Evolutionary conservation across 2,329 filamentous ascomycete species (phyloP).

Genomic region (Ophiostoma triangulosporum): DNA sequence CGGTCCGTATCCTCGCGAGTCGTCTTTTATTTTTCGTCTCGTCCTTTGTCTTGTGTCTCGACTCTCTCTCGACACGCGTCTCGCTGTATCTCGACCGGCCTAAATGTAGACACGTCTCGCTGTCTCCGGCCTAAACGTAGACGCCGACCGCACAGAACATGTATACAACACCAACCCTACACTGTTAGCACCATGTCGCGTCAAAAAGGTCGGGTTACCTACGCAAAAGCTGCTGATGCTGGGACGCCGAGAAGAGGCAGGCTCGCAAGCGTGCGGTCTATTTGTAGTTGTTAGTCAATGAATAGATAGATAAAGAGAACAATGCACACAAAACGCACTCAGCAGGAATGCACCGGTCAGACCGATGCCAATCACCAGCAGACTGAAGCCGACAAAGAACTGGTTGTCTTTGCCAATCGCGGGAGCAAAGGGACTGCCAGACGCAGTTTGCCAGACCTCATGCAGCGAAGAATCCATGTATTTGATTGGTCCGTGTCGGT

Average conservation of each 20-base stretch:
- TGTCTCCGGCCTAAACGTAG: constrained; percentile 87
- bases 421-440: constrained; percentile 73
- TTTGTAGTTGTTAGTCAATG: constrained; percentile 17
- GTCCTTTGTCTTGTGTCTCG: neutral
- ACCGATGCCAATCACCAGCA: constrained; percentile 59
- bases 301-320: neutral
- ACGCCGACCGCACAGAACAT: constrained; percentile 99
- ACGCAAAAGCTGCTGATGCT: constrained; percentile 83
- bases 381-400: constrained; percentile 64
- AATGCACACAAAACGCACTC: constrained; percentile 57
- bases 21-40: neutral
- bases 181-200: no score
- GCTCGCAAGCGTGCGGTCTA: constrained; percentile 71
- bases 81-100: neutral
- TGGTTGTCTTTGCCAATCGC: constrained; percentile 69
- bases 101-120: no score
- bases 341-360: constrained; percentile 72
- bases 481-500: neutral
- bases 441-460: constrained; percentile 87
- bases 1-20: neutral
- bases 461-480: constrained; percentile 71
- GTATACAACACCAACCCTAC: constrained; percentile 83
- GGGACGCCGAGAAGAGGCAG: constrained; percentile 69
- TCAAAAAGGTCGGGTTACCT: no score
- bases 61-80: neutral